Evolutionary conservation across 805 yeast species (phyloP).

Genomic region (Ogataea ganodermae): DNA sequence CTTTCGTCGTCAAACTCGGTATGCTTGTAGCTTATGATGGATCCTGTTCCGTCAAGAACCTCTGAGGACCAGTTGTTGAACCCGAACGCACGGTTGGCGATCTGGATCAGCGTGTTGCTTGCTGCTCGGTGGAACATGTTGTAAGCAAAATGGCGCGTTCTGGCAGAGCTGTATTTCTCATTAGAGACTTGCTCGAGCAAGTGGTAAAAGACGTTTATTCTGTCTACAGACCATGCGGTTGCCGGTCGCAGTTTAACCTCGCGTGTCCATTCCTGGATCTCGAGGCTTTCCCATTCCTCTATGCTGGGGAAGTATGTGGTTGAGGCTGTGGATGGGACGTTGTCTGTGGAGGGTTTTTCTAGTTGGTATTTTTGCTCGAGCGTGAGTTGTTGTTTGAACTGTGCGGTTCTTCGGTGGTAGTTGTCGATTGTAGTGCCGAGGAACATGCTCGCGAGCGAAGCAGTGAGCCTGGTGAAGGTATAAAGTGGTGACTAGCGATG

Average conservation of each 20-base stretch:
- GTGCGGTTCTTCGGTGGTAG: not conserved
- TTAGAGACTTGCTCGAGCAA: conserved; percentile 19
- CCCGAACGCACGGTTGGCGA: conserved; percentile 54
- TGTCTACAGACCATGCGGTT: conserved; percentile 30
- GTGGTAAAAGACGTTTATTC: conserved; percentile 21
- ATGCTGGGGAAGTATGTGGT: conserved; percentile 26
- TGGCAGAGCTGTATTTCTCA: conserved; percentile 12
- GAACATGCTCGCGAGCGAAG: not conserved
- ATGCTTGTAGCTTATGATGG: conserved; percentile 14
- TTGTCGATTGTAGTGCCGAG: not conserved
- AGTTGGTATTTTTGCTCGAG: conserved; percentile 10
- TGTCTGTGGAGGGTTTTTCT: not conserved
- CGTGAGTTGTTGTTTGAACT: conserved; percentile 1
- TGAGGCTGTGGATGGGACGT: not conserved
- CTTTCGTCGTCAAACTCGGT: conserved; percentile 22
- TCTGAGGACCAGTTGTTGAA: conserved; percentile 52
- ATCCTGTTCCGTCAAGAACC: conserved; percentile 30
- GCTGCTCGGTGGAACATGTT: conserved; percentile 24
- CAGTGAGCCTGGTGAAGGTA: not conserved
- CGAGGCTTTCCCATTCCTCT: conserved; percentile 25
- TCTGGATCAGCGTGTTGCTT: conserved; percentile 28
- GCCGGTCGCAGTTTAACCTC: conserved; percentile 25
- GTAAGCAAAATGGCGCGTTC: conserved; percentile 7
- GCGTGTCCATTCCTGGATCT: conserved; percentile 24
- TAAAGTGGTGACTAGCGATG: too few relatives aligned